Evolutionary conservation across 2,329 filamentous ascomycete genomes (phyloP).

Genomic region (Colletotrichum sp.): DNA sequence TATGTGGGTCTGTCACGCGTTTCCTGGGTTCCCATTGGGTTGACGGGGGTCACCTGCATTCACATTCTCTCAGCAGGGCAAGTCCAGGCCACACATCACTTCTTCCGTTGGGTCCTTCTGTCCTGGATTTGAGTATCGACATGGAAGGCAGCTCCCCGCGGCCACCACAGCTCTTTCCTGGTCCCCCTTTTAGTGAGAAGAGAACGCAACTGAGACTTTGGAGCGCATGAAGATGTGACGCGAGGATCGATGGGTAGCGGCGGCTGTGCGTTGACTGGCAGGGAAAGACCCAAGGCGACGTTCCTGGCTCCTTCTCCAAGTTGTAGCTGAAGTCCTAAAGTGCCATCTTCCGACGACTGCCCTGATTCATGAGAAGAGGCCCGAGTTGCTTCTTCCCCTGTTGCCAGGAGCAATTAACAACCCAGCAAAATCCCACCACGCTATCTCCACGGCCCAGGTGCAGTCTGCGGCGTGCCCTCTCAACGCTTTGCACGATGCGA

Average conservation of each 20-base stretch:
- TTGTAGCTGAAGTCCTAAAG: not conserved
- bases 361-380: not conserved
- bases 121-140: not conserved
- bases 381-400: not conserved
- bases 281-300: not conserved
- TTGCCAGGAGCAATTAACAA: not conserved
- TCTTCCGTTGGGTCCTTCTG: not conserved
- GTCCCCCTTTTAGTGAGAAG: not conserved
- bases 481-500: not conserved
- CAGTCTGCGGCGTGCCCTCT: not conserved
- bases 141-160: not conserved
- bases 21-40: not conserved
- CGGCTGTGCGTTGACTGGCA: not conserved
- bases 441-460: not conserved
- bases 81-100: not conserved
- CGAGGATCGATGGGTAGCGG: not conserved
- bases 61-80: not conserved
- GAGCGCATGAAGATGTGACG: slow-evolving; percentile 6
- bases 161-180: not conserved
- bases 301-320: not conserved
- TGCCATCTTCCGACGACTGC: not conserved
- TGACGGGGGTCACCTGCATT: not conserved
- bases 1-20: not conserved
- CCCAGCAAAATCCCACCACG: not conserved
- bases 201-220: not conserved